phyloP scores from a whole-genome alignment of 495 filamentous ascomycete genomes.

The Hypoxylon perforatum region DNA sequence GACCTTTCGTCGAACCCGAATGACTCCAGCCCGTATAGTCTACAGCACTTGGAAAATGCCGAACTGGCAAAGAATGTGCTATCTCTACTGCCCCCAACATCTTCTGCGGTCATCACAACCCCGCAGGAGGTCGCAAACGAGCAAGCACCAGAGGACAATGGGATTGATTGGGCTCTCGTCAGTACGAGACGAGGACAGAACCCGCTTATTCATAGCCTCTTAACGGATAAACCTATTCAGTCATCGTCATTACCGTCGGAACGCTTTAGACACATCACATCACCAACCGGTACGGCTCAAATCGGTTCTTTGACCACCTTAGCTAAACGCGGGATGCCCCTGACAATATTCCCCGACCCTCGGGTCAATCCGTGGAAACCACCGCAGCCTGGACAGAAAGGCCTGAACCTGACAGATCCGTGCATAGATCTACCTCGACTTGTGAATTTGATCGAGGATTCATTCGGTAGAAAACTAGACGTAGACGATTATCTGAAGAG shows the following conservation, averaged over 20 bases:
- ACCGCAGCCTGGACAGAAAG: conserved; percentile 61
- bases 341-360: conserved; percentile 83
- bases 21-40: conserved; percentile 16
- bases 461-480: conserved; percentile 87
- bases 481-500: conserved; percentile 82
- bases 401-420: conserved; percentile 76
- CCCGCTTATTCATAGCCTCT: conserved; percentile 93
- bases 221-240: conserved; percentile 92
- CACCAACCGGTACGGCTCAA: conserved; percentile 44
- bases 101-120: conserved; percentile 88
- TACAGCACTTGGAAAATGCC: conserved; percentile 76
- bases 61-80: conserved; percentile 73
- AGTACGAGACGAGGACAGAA: conserved; percentile 81
- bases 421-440: conserved; percentile 84
- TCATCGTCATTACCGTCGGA: conserved; percentile 87
- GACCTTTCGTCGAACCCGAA: conserved; percentile 58
- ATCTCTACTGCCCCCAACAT: conserved; percentile 81
- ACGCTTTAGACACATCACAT: conserved; percentile 58
- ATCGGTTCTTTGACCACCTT: conserved; percentile 75
- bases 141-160: conserved; percentile 53
- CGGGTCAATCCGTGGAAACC: conserved; percentile 71
- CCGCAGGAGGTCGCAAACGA: conserved; percentile 79
- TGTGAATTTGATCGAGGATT: conserved; percentile 91
- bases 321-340: conserved; percentile 88
- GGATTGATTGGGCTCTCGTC: conserved; percentile 56